Base-by-base conservation (phyloP, 2,329 filamentous ascomycete genomes). In the Aspergillus hiratsukae region DNA sequence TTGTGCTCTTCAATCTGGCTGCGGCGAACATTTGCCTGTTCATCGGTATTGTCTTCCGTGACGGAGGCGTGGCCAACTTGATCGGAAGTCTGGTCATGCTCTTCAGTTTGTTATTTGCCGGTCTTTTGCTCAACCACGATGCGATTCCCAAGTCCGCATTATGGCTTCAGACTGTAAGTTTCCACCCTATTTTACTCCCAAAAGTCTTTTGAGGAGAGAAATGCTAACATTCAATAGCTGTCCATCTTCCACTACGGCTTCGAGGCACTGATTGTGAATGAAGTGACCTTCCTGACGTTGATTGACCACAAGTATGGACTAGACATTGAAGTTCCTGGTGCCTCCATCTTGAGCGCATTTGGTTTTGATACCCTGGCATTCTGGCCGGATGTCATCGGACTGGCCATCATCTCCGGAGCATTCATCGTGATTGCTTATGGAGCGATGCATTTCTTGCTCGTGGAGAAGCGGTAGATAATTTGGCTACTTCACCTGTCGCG, bases 181-280 rank as follows among this genome's bases (percentile, higher is more conserved):
- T 56, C 23, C 23, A 9, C 10, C 37, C 10, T 29, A 27, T 40
- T 19, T 28, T 17, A 19, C 35, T 27, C 23, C 11, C 53, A 23
- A 35, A 46, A 27, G 5, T 7, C 8, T 14, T 14, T 21, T 23
- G 3, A 9, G 3, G n/a, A 45, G n/a, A 45, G 7, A 52, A 29
- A 35, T 57, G 17, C 29, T 62, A 48, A 56, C 57, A 69, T 78
- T 75, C 55, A 35, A 28, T 64, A 88, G 76, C 78, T 99, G 8
- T 97, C 92, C 1, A 99, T 99, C 61, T 99, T 99, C 82, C 94
- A 99, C 72, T 99, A 96, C 70, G 93, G 88, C 4, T 97, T 97
- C 66, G 94, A 99, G 79, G 89, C 90, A 1, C 83, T 99, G 14
- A 96, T 97, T 61, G 94, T 99, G 65, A 99, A 97, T 69, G 94